Evolutionary conservation across 768 basidiomycete species (phyloP).

Genomic region (Neoboletus brunneissimus): DNA sequence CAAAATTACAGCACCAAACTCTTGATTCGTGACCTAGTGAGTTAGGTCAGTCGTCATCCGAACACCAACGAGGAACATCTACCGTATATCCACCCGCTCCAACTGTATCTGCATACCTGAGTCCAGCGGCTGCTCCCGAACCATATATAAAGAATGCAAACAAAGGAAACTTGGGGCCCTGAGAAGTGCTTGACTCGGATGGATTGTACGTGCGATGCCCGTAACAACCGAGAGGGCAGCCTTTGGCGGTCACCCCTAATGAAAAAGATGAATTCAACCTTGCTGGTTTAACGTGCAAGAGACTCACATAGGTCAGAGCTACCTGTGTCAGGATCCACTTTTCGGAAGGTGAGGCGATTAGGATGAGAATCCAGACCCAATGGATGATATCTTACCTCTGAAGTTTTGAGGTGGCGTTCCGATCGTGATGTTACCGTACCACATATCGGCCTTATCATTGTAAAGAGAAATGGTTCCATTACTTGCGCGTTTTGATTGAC

Average conservation of each 20-base stretch:
- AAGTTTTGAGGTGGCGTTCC: constrained; percentile 44
- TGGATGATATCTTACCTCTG: constrained; percentile 28
- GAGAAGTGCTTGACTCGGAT: constrained; percentile 24
- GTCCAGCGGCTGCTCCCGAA: constrained; percentile 34
- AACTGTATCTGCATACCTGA: constrained; percentile 37
- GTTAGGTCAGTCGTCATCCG: not conserved
- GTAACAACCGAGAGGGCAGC: constrained; percentile 25
- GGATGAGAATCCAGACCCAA: not conserved
- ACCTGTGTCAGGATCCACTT: constrained; percentile 51
- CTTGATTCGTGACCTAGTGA: constrained; percentile 33
- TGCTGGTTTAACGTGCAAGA: too few relatives aligned
- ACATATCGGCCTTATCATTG: constrained; percentile 32
- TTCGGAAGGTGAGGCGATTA: not conserved
- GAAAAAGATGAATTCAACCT: not conserved
- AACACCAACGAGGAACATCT: not conserved
- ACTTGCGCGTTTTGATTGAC: constrained; percentile 7
- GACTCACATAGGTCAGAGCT: constrained; percentile 41
- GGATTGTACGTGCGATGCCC: constrained; percentile 31
- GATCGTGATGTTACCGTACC: constrained; percentile 41
- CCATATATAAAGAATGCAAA: constrained; percentile 37
- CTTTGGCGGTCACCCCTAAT: constrained; percentile 32
- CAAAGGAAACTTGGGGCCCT: not conserved
- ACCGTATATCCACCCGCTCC: constrained; percentile 34
- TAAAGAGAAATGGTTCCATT: constrained; percentile 27
- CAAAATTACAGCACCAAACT: constrained; percentile 16